Evolutionary conservation across 306 rosid species (phyloP).

Genomic region (Rubus idaeus): DNA sequence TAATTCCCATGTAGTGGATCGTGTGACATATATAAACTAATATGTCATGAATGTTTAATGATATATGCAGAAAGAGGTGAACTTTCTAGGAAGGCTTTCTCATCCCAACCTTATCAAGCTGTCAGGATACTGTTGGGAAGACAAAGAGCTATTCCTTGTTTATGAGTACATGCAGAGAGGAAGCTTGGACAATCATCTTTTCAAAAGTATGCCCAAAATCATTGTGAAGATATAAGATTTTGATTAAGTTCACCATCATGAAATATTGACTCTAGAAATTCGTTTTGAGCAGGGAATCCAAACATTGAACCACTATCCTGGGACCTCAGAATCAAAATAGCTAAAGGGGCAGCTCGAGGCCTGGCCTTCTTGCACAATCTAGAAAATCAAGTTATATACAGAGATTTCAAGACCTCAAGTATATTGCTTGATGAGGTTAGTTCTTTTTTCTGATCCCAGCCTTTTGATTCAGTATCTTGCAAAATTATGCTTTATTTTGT

Average conservation of each 20-base stretch:
- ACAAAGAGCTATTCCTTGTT: conserved; percentile 68
- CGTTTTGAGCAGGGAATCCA: conserved; percentile 43
- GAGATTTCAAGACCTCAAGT: conserved; percentile 88
- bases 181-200: not conserved
- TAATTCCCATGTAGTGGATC: too few relatives aligned
- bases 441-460: not conserved
- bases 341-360: conserved; percentile 82
- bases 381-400: conserved; percentile 49
- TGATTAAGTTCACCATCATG: too few relatives aligned
- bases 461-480: too few relatives aligned
- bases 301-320: conserved; percentile 56
- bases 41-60: too few relatives aligned
- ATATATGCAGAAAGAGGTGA: conserved; percentile 36
- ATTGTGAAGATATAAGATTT: too few relatives aligned
- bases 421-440: conserved; percentile 71
- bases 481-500: too few relatives aligned
- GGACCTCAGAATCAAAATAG: conserved; percentile 66
- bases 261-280: conserved; percentile 10
- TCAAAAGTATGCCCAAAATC: too few relatives aligned
- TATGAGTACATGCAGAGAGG: conserved; percentile 83
- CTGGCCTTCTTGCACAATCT: conserved; percentile 68
- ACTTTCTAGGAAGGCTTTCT: conserved; percentile 67
- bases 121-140: conserved; percentile 69
- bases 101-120: conserved; percentile 83
- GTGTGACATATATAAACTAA: too few relatives aligned